A percentile compares a stretch with the other conserved stretches of the same genome.
Evolutionary conservation across 1,284 basidiomycete species (phyloP).

Genomic region (Pascua guehoae): DNA sequence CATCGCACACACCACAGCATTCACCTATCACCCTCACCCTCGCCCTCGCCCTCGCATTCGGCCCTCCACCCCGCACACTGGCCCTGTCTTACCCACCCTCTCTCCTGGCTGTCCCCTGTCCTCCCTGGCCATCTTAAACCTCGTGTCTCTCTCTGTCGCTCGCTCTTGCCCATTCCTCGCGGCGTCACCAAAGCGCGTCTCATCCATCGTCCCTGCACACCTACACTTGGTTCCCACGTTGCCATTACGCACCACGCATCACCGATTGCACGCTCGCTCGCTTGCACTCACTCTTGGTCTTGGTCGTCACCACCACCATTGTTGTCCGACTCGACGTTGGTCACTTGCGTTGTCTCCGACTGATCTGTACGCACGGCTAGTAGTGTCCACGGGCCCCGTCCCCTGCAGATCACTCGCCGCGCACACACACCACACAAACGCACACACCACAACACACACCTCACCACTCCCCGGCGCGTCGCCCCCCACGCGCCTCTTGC

Average conservation of each 20-base stretch:
- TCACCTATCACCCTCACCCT: background rate
- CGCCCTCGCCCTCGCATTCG: background rate
- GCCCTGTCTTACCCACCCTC: too few relatives aligned
- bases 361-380: background rate
- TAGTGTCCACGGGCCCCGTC: too few relatives aligned
- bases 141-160: too few relatives aligned
- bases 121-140: too few relatives aligned
- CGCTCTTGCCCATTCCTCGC: background rate
- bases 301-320: too few relatives aligned
- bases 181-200: background rate
- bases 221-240: background rate
- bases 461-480: background rate
- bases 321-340: too few relatives aligned
- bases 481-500: background rate
- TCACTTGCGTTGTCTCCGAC: background rate
- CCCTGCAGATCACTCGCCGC: too few relatives aligned
- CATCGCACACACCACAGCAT: too few relatives aligned
- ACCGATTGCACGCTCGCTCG: background rate
- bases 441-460: background rate
- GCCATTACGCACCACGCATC: background rate
- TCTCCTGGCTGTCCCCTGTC: too few relatives aligned
- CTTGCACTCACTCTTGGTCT: background rate
- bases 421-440: background rate
- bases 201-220: background rate
- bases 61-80: background rate